Conservation (phyloP, 345 rosid species). For the Lumnitzera littorea region DNA sequence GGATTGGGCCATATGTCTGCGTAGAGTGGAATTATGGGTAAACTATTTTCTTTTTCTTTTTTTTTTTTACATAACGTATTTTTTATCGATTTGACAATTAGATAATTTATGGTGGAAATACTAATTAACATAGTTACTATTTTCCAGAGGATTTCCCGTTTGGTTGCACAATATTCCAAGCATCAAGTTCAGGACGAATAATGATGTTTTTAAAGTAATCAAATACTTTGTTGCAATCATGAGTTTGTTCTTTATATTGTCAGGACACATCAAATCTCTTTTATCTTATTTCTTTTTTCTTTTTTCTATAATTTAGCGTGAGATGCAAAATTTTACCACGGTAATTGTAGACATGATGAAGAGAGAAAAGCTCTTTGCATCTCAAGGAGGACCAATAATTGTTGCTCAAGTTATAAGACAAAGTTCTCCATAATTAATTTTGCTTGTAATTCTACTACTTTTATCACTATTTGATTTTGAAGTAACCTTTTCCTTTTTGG, state of each 20-base stretch:
- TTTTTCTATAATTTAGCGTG: constrained; percentile 16
- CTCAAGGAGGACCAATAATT: constrained; percentile 46
- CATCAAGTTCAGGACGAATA: constrained; percentile 40
- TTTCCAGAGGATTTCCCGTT: constrained; percentile 47
- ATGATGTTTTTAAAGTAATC: constrained; percentile 41
- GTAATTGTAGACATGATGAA: constrained; percentile 29
- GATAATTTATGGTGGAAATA: neutral
- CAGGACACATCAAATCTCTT: neutral
- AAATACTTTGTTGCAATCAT: neutral
- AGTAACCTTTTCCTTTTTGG: neutral
- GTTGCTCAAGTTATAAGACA: constrained; percentile 26
- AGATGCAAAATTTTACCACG: constrained; percentile 34
- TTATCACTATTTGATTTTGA: neutral
- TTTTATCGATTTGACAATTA: too few relatives aligned
- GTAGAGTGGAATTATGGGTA: constrained; percentile 47
- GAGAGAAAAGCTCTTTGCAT: constrained; percentile 22
- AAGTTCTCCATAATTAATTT: neutral
- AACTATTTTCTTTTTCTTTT: neutral
- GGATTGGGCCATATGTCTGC: constrained; percentile 44
- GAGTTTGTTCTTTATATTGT: neutral
- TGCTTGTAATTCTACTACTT: neutral
- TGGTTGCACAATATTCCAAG: constrained; percentile 56
- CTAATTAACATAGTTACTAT: too few relatives aligned
- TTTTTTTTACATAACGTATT: neutral
- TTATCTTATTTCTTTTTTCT: neutral